phyloP scores from a whole-genome alignment of 352 stramenopile genomes.

The Aphanomyces invadans region DNA sequence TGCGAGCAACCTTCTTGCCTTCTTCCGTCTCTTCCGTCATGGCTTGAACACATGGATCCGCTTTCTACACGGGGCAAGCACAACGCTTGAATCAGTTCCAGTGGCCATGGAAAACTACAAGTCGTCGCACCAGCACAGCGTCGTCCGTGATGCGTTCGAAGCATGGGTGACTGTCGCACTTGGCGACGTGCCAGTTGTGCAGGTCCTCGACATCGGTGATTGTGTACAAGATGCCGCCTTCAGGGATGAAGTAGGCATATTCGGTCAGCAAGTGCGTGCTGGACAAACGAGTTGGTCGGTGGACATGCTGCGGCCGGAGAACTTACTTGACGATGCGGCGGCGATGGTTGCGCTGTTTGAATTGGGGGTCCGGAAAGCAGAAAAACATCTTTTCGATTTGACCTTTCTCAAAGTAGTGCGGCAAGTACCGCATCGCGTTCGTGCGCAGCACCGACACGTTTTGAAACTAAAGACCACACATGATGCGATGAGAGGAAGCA shows the following conservation, averaged over 20 bases:
- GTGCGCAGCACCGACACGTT: constrained; percentile 93
- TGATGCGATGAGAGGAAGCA: no score
- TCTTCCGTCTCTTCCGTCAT: constrained; percentile 98
- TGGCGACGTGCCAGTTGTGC: constrained; percentile 95
- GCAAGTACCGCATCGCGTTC: constrained; percentile 94
- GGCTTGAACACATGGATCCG: constrained; percentile 90
- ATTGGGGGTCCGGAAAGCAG: constrained; percentile 99
- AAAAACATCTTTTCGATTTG: constrained; percentile 97
- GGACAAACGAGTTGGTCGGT: constrained; percentile 12
- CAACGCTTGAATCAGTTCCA: no score
- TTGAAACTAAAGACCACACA: constrained; percentile 91
- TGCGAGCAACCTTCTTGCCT: constrained; percentile 95
- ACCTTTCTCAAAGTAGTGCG: constrained; percentile 77
- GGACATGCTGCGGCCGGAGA: neutral
- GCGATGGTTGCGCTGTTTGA: constrained; percentile 97
- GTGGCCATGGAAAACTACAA: no score
- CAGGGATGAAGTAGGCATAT: constrained; percentile 94
- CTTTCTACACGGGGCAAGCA: constrained; percentile 32
- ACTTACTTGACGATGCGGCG: constrained; percentile 85
- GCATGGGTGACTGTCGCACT: constrained; percentile 89
- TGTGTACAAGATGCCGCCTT: constrained; percentile 92
- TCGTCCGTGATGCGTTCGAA: constrained; percentile 87
- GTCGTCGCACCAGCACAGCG: constrained; percentile 55
- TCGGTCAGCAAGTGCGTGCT: constrained; percentile 91
- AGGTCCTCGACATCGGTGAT: constrained; percentile 99